phyloP scores from a whole-genome alignment of 331 rosid genomes.

The Malus hybrid region DNA sequence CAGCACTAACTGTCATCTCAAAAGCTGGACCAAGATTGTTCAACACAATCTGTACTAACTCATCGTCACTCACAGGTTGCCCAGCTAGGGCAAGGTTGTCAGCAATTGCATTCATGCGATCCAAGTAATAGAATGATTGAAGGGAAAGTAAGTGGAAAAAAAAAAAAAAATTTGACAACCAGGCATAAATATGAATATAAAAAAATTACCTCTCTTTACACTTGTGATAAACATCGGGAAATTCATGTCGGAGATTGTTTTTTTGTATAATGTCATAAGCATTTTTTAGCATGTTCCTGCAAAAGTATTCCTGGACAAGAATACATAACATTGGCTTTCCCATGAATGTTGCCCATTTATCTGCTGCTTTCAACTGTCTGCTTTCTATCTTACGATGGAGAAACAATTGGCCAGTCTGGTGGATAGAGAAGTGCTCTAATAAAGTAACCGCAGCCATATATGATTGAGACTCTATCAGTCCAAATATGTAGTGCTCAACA shows the following conservation, averaged over 20 bases:
- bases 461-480: slow-evolving; percentile 51
- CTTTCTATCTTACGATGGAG: slow-evolving; percentile 54
- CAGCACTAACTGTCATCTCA: no score
- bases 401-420: slow-evolving; percentile 55
- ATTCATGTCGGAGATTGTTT: slow-evolving; percentile 68
- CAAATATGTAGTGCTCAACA: slow-evolving; percentile 49
- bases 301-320: slow-evolving; percentile 53
- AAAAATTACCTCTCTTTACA: slow-evolving; percentile 67
- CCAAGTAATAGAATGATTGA: neutral
- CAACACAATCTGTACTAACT: no score
- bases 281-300: slow-evolving; percentile 66
- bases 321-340: slow-evolving; percentile 67
- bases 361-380: slow-evolving; percentile 80
- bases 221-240: slow-evolving; percentile 69
- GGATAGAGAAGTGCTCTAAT: slow-evolving; percentile 69
- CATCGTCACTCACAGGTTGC: no score
- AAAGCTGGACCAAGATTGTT: no score
- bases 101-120: no score
- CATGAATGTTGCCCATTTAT: slow-evolving; percentile 90
- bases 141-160: neutral
- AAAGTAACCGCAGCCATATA: slow-evolving; percentile 67
- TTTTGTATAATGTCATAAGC: slow-evolving; percentile 68
- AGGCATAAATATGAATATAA: slow-evolving; percentile 9
- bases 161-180: neutral
- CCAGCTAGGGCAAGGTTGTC: no score